Evolutionary conservation across 2,329 filamentous ascomycete species (phyloP), one percentile per base, ranked within the genome.

Genomic region (Ampelomyces quisqualis): DNA sequence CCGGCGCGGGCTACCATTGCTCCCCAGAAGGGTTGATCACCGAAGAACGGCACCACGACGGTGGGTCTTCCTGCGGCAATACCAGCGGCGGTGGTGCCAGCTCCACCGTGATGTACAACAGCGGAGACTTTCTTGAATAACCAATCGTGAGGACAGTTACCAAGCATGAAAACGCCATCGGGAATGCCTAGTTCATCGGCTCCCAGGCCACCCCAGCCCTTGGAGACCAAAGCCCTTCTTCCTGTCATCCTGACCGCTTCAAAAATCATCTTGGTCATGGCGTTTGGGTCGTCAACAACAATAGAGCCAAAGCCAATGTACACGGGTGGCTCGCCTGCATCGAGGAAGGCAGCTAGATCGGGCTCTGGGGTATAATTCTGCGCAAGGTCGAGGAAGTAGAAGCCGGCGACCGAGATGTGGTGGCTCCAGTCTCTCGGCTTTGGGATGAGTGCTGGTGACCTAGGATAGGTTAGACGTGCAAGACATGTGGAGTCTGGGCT

Each of bases 91-190:
- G 88, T 94, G 2, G 89, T 95, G 13, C 89, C 89, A 7, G 89
- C 89, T 43, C 90, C 89, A 15, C 89, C 90, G 49, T 95, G 89
- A 60, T 95, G 90, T 4, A 93, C 85, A 1, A 95, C 89, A 29
- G 82, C 84, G 1, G 86, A 85, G 1, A 94, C 88, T 24, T 78
- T 82, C 49, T 88, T 77, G 67, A 95, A 95, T 0, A 95, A 71
- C 89, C 89, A 95, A 68, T 95, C 90, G 49, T 95, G 90, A 1
- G 89, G 89, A 30, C 84, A 82, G 57, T 91, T 93, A 8, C 86
- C 88, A 24, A 95, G 75, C 81, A 94, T 88, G 61, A 87, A 88
- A 2, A 94, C 81, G 3, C 82, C 81, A 2, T 89, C 81, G 0
- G 88, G 88, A n/a, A 89, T 61, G 1, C 21, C 81, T 74, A 55